Evolutionary conservation across 139 green algal species (phyloP).

Genomic region (Tetraselmis chui): DNA sequence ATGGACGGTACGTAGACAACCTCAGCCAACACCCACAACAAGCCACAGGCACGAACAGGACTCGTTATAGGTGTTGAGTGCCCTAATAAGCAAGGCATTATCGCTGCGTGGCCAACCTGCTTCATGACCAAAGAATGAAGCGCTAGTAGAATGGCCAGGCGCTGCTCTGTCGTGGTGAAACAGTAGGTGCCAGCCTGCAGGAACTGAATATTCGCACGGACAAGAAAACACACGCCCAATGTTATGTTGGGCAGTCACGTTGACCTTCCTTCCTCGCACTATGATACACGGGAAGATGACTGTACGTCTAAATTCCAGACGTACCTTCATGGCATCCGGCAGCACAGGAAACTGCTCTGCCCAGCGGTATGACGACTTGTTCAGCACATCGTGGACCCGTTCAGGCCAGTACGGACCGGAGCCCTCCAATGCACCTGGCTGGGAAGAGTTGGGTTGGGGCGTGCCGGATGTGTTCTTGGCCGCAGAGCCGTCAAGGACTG

Average conservation of each 20-base stretch:
- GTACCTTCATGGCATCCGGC: neutral
- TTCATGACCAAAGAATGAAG: slow-evolving; percentile 21
- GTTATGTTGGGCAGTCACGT: too few species aligned
- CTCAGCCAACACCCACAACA: too few species aligned
- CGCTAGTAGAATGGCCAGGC: slow-evolving; percentile 51
- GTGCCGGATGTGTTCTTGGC: slow-evolving; percentile 2
- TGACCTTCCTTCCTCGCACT: too few species aligned
- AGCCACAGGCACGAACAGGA: too few species aligned
- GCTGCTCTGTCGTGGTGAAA: slow-evolving; percentile 14
- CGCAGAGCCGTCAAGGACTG: slow-evolving; percentile 27
- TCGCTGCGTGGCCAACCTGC: neutral
- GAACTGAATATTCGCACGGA: too few species aligned
- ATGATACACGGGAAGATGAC: too few species aligned
- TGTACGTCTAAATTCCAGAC: too few species aligned
- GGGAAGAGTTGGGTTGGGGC: neutral
- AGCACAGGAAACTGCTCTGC: neutral
- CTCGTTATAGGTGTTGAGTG: too few species aligned
- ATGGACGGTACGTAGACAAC: too few species aligned
- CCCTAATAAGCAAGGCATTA: too few species aligned
- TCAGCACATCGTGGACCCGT: neutral
- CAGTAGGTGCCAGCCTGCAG: neutral
- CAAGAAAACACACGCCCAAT: too few species aligned
- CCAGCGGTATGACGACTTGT: neutral
- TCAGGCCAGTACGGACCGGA: neutral
- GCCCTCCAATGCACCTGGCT: neutral